phyloP scores from a whole-genome alignment of 2,329 filamentous ascomycete genomes.

The Epichloe typhina region DNA sequence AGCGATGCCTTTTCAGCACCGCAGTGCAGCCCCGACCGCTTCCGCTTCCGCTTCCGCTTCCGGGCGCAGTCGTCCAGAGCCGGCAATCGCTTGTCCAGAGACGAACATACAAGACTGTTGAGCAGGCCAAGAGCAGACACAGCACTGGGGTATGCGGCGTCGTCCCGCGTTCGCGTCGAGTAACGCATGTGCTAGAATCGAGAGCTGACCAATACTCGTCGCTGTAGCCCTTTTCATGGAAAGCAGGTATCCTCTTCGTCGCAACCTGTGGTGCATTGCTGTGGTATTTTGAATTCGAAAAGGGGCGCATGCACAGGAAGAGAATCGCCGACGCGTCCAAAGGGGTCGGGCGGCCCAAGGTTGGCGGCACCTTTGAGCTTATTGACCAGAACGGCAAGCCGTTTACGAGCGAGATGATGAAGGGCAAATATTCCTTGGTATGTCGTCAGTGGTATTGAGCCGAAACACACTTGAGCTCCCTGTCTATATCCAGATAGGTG shows the following conservation, averaged over 20 bases:
- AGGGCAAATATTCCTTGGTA: conserved; percentile 73
- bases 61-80: conserved; percentile 17
- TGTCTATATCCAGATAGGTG: no score
- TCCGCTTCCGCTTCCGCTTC: conserved; percentile 20
- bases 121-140: conserved; percentile 45
- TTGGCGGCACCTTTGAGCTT: conserved; percentile 76
- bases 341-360: conserved; percentile 82
- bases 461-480: neutral
- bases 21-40: conserved; percentile 22
- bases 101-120: conserved; percentile 38
- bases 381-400: conserved; percentile 67
- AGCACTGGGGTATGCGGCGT: conserved; percentile 35
- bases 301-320: conserved; percentile 79
- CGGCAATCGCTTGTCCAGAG: conserved; percentile 24
- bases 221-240: conserved; percentile 81
- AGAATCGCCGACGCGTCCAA: conserved; percentile 85
- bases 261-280: conserved; percentile 63
- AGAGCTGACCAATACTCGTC: conserved; percentile 13
- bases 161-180: neutral
- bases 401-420: conserved; percentile 69
- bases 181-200: neutral
- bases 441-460: conserved; percentile 15
- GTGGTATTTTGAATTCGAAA: conserved; percentile 88
- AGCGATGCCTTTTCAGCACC: conserved; percentile 28
- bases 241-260: conserved; percentile 77